Base-by-base conservation (phyloP, 1,284 basidiomycete species). In the Rhodofomes roseus region DNA sequence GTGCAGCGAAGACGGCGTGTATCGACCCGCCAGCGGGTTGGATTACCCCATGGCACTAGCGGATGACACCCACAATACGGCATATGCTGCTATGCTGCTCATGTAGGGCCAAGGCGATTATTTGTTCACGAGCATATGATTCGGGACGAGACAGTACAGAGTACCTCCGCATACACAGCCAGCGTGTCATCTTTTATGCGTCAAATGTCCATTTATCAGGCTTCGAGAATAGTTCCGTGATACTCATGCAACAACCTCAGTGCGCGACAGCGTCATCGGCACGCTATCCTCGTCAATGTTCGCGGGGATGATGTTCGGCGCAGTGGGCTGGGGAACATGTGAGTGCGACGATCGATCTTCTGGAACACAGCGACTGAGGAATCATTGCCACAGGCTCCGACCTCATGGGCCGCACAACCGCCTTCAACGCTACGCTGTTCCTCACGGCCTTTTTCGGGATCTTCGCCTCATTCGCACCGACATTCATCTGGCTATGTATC, bases 291-390 rank as follows among this genome's bases (percentile, higher is more conserved):
- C 91, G 2, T 85, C 87, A 8, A 90, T 93, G 81, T 93, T 95
- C 72, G 87, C 84, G 7, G 93, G 96, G 43, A 98, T 98, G 96
- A 97, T 97, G 93, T 73, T 98, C 59, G 96, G 96, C 4, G 94
- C 95, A 0, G 77, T 96, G 11, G 92, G 90, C 2, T 97, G 95
- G 95, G 95, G 95, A 55, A 89, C 91, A 29, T 90, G 91, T 90
- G 64, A 58, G 85, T 77, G 16, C 14, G 54, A 34, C 53, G 34
- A 11, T 51, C 31, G 31, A 20, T 29, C n/a, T 36, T 37, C 37
- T 14, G 22, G 27, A 11, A 7, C 29, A 4, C 25, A 16, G 23
- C 22, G 23, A 23, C 46, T 29, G 8, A 48, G 25, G 20, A 23
- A 48, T 29, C 7, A 29, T 18, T 14, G 7, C 23, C 16, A 3